Base-by-base conservation (phyloP, 441 rosid genomes). In the Brassica balearica region DNA sequence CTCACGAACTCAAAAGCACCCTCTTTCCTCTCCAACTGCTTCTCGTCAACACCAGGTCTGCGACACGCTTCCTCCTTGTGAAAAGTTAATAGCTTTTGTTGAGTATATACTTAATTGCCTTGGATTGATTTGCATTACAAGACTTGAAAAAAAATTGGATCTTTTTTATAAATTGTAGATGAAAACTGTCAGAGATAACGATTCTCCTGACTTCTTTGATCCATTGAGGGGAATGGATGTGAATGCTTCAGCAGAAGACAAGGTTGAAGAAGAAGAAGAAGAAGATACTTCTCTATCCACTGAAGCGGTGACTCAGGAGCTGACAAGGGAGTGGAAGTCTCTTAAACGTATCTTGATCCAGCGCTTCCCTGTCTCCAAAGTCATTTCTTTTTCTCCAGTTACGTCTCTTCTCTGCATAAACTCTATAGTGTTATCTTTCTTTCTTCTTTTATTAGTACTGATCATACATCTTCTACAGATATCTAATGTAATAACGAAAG, bases 331-430 rank as follows among this genome's bases (percentile, higher is more conserved):
- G 53, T 95, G 99, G 99, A 84, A 75, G 48, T 89, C 91, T 29
- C 93, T 92, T 81, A 95, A 85, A 86, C 88, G 97, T 82, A 80
- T 87, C 78, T 83, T 95, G 69, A 87, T 92, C 94, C 98, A 93
- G 87, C 88, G 88, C 69, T 95, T 93, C 81, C 91, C 95, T 22
- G 92, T 90, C 77, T 85, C 97, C 77, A 95, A 86, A 84, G 89
- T 90, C 88, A 80, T 87, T 66, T 85, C 96, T 17, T 74, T 83
- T 67, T 89, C 99, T 75, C 87, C 91, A 15, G 98, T 95, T 80
- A 81, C 82, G 93, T 64, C 22, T 58, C 29, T 22, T 11, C 27
- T 72, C 53, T n/a, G 56, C 67, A 5, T 20, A 41, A 55, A 53
- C 17, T 55, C 62, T 15, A 23, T 25, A 25, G 27, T 25, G 27